A percentile compares a stretch with the other conserved stretches of the same genome.
phyloP scores from a whole-genome alignment of 164 flowering plant species.

The Houttuynia cordata region DNA sequence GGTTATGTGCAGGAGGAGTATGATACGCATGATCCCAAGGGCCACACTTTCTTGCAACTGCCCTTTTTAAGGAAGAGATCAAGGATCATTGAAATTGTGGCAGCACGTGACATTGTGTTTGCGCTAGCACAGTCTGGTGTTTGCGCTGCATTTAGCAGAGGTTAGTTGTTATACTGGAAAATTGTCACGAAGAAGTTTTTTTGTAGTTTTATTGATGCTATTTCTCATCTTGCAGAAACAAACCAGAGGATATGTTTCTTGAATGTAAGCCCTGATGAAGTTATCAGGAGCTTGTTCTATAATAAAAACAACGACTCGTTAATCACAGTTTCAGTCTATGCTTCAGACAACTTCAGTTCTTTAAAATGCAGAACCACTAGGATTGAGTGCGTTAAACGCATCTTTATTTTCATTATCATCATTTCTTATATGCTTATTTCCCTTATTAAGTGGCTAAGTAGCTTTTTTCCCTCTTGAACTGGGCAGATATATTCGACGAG shows the following conservation, averaged over 20 bases:
- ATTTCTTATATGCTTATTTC: not conserved
- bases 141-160: slow-evolving; percentile 98
- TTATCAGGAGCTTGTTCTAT: slow-evolving; percentile 89
- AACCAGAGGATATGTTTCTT: slow-evolving; percentile 88
- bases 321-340: slow-evolving; percentile 98
- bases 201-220: not conserved
- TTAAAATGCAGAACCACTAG: slow-evolving; percentile 96
- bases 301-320: slow-evolving; percentile 96
- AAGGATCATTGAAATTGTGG: slow-evolving; percentile 93
- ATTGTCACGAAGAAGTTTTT: not conserved
- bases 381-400: slow-evolving; percentile 55
- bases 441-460: not conserved
- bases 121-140: slow-evolving; percentile 98
- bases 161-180: slow-evolving; percentile 15
- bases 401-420: not conserved
- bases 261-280: slow-evolving; percentile 91
- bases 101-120: slow-evolving; percentile 92
- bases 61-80: slow-evolving; percentile 81
- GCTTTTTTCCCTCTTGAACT: slow-evolving; percentile 1
- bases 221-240: slow-evolving; percentile 46
- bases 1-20: slow-evolving; percentile 61
- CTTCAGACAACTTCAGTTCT: slow-evolving; percentile 96
- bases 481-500: slow-evolving; percentile 66
- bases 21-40: slow-evolving; percentile 97
- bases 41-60: slow-evolving; percentile 52